These are phyloP conservation scores for Penicillium occitanis DNA, from an alignment of 2,329 filamentous ascomycete genomes.

Conservation along the genomic window DNA sequence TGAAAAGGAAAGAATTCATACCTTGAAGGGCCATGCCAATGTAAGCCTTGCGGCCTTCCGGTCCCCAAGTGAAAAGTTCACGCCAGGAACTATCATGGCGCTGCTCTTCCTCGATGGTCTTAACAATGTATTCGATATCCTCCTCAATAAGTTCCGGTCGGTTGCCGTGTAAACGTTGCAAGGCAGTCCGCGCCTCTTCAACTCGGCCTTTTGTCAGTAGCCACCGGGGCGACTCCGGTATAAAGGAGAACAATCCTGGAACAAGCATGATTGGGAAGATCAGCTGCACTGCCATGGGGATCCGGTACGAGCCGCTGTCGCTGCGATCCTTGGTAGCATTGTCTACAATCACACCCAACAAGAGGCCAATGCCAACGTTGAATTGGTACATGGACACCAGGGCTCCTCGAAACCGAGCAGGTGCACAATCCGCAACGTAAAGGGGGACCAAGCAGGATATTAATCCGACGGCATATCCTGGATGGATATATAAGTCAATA, in stretches of 20 bases:
- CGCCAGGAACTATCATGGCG: slow-evolving; percentile 52
- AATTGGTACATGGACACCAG: slow-evolving; percentile 80
- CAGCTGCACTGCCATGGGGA: slow-evolving; percentile 78
- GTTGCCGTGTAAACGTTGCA: slow-evolving; percentile 67
- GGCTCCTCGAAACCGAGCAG: slow-evolving; percentile 72
- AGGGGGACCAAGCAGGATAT: slow-evolving; percentile 77
- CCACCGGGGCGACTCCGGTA: slow-evolving; percentile 34
- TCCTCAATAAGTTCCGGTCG: slow-evolving; percentile 73
- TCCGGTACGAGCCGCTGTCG: slow-evolving; percentile 71
- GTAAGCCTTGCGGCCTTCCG: slow-evolving; percentile 6
- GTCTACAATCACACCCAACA: slow-evolving; percentile 71
- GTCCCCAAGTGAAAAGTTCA: slow-evolving; percentile 38
- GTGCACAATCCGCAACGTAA: slow-evolving; percentile 80
- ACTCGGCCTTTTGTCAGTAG: slow-evolving; percentile 23
- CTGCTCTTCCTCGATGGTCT: slow-evolving; percentile 82
- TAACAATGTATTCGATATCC: slow-evolving; percentile 81
- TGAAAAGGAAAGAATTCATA: neutral
- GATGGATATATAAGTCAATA: neutral
- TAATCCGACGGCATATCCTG: slow-evolving; percentile 71
- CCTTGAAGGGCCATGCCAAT: slow-evolving; percentile 10
- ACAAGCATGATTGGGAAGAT: slow-evolving; percentile 62
- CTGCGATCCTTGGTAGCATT: slow-evolving; percentile 65
- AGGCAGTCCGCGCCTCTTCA: slow-evolving; percentile 42
- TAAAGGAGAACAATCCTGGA: slow-evolving; percentile 24
- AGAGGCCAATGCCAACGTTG: slow-evolving; percentile 74